Percentiles rank a stretch among this genome's conserved stretches.
phyloP scores from a whole-genome alignment of 345 rosid genomes.

The Aethionema arabicum region DNA sequence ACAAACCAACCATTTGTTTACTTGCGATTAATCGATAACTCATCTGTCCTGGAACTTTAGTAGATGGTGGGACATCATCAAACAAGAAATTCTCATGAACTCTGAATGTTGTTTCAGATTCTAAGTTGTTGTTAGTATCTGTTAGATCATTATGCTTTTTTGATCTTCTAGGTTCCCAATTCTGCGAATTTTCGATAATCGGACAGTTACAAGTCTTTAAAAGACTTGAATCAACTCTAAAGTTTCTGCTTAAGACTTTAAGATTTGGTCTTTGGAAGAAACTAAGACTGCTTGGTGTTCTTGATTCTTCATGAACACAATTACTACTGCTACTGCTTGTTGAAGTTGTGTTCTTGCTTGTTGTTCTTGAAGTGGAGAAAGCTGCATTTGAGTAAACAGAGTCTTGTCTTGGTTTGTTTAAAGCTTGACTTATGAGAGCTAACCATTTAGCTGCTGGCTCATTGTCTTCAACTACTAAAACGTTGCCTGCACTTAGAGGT shows the following conservation, averaged over 20 bases:
- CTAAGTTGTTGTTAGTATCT: conserved; percentile 35
- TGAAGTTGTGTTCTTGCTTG: not conserved
- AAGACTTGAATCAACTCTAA: conserved; percentile 60
- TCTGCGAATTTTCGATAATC: conserved; percentile 28
- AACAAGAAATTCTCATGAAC: conserved; percentile 36
- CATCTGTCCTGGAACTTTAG: conserved; percentile 36
- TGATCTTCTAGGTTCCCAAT: conserved; percentile 41
- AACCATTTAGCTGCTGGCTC: conserved; percentile 98
- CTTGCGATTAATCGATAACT: conserved; percentile 65
- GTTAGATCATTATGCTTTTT: conserved; percentile 47
- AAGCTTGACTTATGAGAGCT: conserved; percentile 73
- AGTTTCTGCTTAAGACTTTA: conserved; percentile 67
- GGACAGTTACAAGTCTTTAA: conserved; percentile 84
- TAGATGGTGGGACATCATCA: conserved; percentile 37
- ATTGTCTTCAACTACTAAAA: conserved; percentile 83
- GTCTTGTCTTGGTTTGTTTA: conserved; percentile 55
- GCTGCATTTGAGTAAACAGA: conserved; percentile 39
- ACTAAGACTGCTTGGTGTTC: conserved; percentile 43
- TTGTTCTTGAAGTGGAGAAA: conserved; percentile 34
- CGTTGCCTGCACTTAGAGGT: conserved; percentile 94
- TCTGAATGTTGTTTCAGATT: conserved; percentile 38
- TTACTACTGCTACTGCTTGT: conserved; percentile 23
- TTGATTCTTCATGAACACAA: conserved; percentile 43
- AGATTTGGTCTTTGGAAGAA: conserved; percentile 77
- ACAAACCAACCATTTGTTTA: conserved; percentile 98